Percentiles rank a stretch among this genome's conserved stretches.
phyloP scores from a whole-genome alignment of 805 yeast genomes.

The Hanseniaspora mollemarum region DNA sequence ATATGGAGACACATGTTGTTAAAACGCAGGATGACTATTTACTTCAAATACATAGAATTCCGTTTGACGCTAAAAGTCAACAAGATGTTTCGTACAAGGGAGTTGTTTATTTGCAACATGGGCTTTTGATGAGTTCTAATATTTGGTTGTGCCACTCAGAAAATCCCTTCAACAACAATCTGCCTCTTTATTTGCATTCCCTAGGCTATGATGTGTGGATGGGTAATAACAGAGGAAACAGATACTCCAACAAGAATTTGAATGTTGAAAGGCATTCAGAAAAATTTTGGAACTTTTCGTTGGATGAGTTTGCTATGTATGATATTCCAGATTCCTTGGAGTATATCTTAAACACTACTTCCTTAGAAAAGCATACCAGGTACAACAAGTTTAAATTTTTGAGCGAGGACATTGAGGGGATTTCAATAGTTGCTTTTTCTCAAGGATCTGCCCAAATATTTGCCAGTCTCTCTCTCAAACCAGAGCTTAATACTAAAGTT shows the following conservation, averaged over 20 bases:
- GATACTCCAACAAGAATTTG: constrained; percentile 73
- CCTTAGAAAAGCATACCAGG: constrained; percentile 13
- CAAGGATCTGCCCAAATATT: constrained; percentile 93
- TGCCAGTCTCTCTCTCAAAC: constrained; percentile 62
- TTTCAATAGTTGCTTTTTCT: constrained; percentile 69
- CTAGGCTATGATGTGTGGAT: constrained; percentile 76
- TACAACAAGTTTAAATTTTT: not conserved
- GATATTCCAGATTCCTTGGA: constrained; percentile 81
- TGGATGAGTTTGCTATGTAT: constrained; percentile 83
- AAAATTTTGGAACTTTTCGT: constrained; percentile 75
- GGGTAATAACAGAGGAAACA: constrained; percentile 87
- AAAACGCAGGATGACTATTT: constrained; percentile 67
- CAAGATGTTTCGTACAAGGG: constrained; percentile 26
- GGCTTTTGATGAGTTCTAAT: constrained; percentile 80
- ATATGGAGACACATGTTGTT: constrained; percentile 64
- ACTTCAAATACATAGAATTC: constrained; percentile 62
- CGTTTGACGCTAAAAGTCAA: constrained; percentile 29
- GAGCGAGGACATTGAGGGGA: constrained; percentile 30
- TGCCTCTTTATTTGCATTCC: constrained; percentile 69
- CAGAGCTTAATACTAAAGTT: constrained; percentile 46
- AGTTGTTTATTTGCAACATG: constrained; percentile 81
- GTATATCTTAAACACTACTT: constrained; percentile 49
- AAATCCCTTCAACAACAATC: constrained; percentile 33
- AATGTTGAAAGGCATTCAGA: constrained; percentile 32
- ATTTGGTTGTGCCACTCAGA: constrained; percentile 46